These are phyloP conservation scores for Agaricales sp. DNA, from an alignment of 1,284 basidiomycete species.

Conservation along the genomic window DNA sequence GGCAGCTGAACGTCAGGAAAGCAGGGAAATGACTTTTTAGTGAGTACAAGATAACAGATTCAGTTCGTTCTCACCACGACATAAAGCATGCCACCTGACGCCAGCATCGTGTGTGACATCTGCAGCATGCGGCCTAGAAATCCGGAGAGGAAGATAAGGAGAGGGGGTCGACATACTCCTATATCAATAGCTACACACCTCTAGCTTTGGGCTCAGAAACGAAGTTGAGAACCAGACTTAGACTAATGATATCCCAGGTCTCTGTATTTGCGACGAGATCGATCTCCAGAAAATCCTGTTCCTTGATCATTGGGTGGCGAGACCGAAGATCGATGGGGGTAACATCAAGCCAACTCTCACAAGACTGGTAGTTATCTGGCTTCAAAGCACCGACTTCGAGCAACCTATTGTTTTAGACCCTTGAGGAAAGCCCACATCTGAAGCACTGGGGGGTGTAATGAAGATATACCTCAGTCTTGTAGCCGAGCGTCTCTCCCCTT, in stretches of 20 bases:
- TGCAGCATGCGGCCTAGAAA: constrained; percentile 62
- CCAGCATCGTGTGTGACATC: constrained; percentile 53
- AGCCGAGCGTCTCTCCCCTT: constrained; percentile 34
- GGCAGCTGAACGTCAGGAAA: constrained; percentile 44
- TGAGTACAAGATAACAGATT: neutral
- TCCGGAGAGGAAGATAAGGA: too few species aligned
- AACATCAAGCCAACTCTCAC: constrained; percentile 59
- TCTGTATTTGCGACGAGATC: constrained; percentile 32
- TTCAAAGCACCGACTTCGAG: constrained; percentile 82
- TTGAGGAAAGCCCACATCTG: neutral
- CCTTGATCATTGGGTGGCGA: constrained; percentile 63
- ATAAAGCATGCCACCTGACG: constrained; percentile 51
- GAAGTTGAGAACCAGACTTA: constrained; percentile 84
- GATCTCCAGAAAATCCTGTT: constrained; percentile 76
- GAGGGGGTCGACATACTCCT: too few species aligned
- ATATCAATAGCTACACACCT: constrained; percentile 39
- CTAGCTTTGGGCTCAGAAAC: constrained; percentile 66
- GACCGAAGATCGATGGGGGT: constrained; percentile 76
- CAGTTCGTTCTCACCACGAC: constrained; percentile 44
- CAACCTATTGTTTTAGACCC: constrained; percentile 35
- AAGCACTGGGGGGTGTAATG: neutral
- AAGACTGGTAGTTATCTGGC: constrained; percentile 68
- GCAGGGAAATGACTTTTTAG: constrained; percentile 1
- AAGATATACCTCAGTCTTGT: constrained; percentile 27
- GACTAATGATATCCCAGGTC: constrained; percentile 70